Percentiles rank a stretch among this genome's conserved stretches.
phyloP scores from a whole-genome alignment of 208 protist species.

The Wallacemonas sp. region DNA sequence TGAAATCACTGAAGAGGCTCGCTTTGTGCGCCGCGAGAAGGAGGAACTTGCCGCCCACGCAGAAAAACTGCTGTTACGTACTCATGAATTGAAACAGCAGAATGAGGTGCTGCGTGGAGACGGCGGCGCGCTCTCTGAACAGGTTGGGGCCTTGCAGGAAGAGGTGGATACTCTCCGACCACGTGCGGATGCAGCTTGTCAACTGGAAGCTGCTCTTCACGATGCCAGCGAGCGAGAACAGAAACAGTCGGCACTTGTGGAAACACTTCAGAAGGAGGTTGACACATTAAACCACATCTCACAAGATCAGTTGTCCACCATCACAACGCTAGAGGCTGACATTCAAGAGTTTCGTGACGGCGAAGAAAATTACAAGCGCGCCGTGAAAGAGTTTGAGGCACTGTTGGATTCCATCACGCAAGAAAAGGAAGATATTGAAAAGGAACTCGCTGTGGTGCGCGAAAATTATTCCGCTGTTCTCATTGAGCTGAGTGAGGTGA shows the following conservation, averaged over 20 bases:
- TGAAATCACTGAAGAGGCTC: conserved; percentile 22
- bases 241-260: not conserved
- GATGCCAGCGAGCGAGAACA: conserved; percentile 2
- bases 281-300: conserved; percentile 14
- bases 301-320: conserved; percentile 40
- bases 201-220: not conserved
- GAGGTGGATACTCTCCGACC: conserved; percentile 9
- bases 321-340: conserved; percentile 46
- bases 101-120: conserved; percentile 19
- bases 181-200: not conserved
- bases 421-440: conserved; percentile 44
- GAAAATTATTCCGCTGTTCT: conserved; percentile 67
- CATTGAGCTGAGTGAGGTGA: conserved; percentile 55
- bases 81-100: conserved; percentile 31
- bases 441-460: conserved; percentile 51
- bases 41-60: conserved; percentile 33
- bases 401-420: conserved; percentile 15
- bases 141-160: not conserved
- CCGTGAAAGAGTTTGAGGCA: conserved; percentile 33
- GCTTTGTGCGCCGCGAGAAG: conserved; percentile 19
- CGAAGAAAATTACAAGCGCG: conserved; percentile 22
- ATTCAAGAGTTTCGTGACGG: conserved; percentile 31
- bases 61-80: conserved; percentile 27
- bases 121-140: not conserved
- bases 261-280: conserved; percentile 5